Evolutionary conservation across 2,329 filamentous ascomycete species (phyloP).

Genomic region (Pseudogymnoascus sp.): DNA sequence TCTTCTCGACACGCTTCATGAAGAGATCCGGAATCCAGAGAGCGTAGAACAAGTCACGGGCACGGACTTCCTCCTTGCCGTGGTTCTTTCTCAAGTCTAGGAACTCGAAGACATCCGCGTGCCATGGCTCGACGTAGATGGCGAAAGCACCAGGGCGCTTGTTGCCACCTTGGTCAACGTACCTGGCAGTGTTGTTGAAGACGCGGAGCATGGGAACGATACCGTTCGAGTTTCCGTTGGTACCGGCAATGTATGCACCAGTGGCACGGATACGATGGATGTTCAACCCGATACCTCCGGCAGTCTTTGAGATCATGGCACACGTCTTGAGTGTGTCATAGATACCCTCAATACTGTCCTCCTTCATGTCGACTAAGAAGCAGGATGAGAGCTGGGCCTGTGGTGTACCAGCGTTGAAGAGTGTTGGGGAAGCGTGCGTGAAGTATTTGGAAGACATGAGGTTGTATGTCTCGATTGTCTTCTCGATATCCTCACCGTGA

Average conservation of each 20-base stretch:
- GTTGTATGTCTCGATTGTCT: conserved; percentile 94
- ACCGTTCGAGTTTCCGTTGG: conserved; percentile 96
- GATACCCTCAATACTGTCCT: conserved; percentile 98
- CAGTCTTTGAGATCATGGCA: conserved; percentile 99
- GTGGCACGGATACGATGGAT: conserved; percentile 95
- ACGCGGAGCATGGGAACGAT: conserved; percentile 97
- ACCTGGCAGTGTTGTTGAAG: conserved; percentile 98
- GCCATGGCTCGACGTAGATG: conserved; percentile 98
- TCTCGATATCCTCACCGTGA: conserved; percentile 89
- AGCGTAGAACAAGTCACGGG: conserved; percentile 93
- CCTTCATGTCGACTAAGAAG: conserved; percentile 99
- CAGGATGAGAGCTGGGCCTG: conserved; percentile 92
- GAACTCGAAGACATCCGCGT: conserved; percentile 95
- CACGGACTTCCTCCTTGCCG: conserved; percentile 95
- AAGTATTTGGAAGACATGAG: conserved; percentile 99
- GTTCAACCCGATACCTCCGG: conserved; percentile 94
- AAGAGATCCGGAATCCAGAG: conserved; percentile 98
- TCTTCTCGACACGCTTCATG: conserved; percentile 99
- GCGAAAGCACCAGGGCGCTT: conserved; percentile 98
- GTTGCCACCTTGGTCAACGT: conserved; percentile 98
- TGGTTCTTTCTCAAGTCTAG: conserved; percentile 98
- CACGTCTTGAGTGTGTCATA: conserved; percentile 99
- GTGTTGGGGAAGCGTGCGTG: conserved; percentile 92
- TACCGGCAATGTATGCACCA: conserved; percentile 95
- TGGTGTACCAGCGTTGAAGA: conserved; percentile 96